Base-by-base conservation (phyloP, 352 stramenopile species). In the Elongisporangium anandrum region DNA sequence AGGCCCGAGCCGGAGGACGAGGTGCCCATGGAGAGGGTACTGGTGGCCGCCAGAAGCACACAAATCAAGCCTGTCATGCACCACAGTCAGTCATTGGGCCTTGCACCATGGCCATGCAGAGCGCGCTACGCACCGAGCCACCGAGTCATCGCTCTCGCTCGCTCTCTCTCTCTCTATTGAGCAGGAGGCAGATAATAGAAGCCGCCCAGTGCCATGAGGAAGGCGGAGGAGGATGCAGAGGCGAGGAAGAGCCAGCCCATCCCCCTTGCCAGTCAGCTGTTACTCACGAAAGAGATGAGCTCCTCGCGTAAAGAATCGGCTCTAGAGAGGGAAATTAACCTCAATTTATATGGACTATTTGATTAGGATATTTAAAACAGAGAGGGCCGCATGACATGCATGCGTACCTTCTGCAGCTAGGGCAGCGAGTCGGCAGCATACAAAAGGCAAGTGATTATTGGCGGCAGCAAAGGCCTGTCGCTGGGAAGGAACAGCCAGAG, bases 1-100 rank as follows among this genome's bases (percentile, higher is more conserved):
- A 79, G 75, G 59, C 54, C 70, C 13, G 66, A 70, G 53, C 73
- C 68, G 8, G 65, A 23, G 20, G 38, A 20, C 54, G 17, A 19
- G 54, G 39, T 6, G 52, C n/a, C 19, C 29, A 41, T 41, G 29
- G 29, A 41, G 29, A 41, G 29, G 5, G 29, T 41, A 41, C 29
- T 41, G 29, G 29, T 41, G 29, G 29, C 29, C 5, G 29, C 29
- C 29, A 41, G 29, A 41, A 41, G 29, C 29, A 41, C 29, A 8
- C 9, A 41, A 4, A 41, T 2, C 29, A 41, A 41, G 29, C 29
- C 29, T 41, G 29, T 13, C 29, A 41, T 41, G n/a, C n/a, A n/a
- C n/a, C n/a, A n/a, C 9, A 41, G 29, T 41, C 29, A 41, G 29
- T 34, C 24, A 7, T 7, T 34, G 24, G 24, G 24, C 24, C 24